Evolutionary conservation across 177 flowering plant species (phyloP), one percentile per base, ranked within the genome.

Genomic region (Vitis hybrid): DNA sequence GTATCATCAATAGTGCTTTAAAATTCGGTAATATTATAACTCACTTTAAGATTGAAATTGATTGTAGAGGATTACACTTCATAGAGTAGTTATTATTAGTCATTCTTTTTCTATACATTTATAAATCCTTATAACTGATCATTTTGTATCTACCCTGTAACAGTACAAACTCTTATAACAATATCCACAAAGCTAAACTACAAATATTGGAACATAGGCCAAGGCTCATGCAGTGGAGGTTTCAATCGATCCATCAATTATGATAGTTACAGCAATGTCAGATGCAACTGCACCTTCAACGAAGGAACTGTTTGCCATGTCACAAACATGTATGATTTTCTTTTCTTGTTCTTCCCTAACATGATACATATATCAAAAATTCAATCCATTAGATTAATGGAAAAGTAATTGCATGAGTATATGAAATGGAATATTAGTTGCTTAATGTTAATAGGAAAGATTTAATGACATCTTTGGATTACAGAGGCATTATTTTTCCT

Each of bases 311-410:
- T 75, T 66, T 86, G 89, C 74, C 87, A 84, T 64, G 72, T 88
- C 68, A 83, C 85, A 18, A 68, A 57, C 66, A 79, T 88, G 91
- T 88, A 87, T 45, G 81, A 10, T 9, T 69, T 50, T 62, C 1
- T 62, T 65, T 51, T 52, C 13, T 10, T 26, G 17, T 68, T 5
- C 19, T 14, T 13, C 34, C 30, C 1, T 30, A 14, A 2, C 23
- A 10, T 6, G 0, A 10, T n/a, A 55, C 13, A 14, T 64, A 34
- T 34, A 34, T 34, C 0, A 34, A 34, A 34, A 34, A 6, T 34
- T 34, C 6, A 4, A 34, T 6, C 26, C 3, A 23, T 23, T 23
- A 23, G 26, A 23, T 23, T 23, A 23, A 23, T 23, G 26, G 26
- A 2, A 23, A 23, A 23, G 0, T 23, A 23, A 23, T 23, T 23